A percentile compares a stretch with the other conserved stretches of the same genome.
Conservation (phyloP, 345 rosid genomes). For the Anacardium occidentale region DNA sequence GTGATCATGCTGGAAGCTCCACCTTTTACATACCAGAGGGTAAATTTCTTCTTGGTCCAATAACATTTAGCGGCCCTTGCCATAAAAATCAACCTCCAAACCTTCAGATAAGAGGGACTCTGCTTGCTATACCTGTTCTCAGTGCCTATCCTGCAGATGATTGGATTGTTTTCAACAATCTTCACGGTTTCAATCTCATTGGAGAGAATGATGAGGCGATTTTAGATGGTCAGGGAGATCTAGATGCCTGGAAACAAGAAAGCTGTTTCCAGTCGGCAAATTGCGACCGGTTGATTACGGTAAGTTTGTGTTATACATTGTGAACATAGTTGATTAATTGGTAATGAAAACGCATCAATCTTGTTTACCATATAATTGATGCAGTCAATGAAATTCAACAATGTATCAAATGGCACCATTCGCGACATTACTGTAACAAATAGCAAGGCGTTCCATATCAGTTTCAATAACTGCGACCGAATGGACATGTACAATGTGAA, state of each 20-base stretch:
- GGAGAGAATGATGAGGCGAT: constrained; percentile 21
- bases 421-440: constrained; percentile 36
- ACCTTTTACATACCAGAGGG: constrained; percentile 35
- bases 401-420: constrained; percentile 41
- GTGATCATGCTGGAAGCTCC: constrained; percentile 26
- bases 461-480: constrained; percentile 29
- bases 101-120: constrained; percentile 35
- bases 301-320: constrained; percentile 21
- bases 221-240: constrained; percentile 45
- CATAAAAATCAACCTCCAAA: constrained; percentile 27
- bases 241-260: constrained; percentile 40
- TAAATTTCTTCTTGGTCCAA: constrained; percentile 32
- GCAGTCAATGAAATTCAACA: constrained; percentile 42
- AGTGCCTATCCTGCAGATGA: constrained; percentile 14
- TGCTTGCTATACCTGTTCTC: constrained; percentile 31
- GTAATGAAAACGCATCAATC: neutral
- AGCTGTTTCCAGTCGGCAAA: constrained; percentile 29
- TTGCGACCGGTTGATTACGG: constrained; percentile 34
- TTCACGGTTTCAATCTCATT: constrained; percentile 25
- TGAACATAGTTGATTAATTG: neutral
- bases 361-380: neutral
- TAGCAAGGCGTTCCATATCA: constrained; percentile 50
- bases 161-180: constrained; percentile 42
- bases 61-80: constrained; percentile 39
- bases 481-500: constrained; percentile 31